Conservation (phyloP, 2,329 filamentous ascomycete genomes). For the Ophiosphaerella herpotricha region DNA sequence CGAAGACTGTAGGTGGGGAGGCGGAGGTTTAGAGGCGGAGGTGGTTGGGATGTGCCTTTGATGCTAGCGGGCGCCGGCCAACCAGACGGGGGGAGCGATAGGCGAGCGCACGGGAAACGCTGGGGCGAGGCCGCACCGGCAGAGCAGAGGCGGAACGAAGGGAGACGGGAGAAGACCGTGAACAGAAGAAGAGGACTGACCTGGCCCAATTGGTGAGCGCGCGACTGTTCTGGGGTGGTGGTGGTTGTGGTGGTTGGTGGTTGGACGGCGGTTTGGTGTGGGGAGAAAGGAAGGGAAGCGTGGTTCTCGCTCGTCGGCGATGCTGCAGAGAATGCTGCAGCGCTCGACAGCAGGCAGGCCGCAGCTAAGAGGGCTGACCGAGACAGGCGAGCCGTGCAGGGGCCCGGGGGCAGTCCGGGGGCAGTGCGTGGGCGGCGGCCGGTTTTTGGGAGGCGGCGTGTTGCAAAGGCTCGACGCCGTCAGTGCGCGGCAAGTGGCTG, state of each 20-base stretch:
- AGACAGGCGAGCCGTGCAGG: slow-evolving; percentile 45
- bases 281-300: slow-evolving; percentile 25
- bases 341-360: slow-evolving; percentile 45
- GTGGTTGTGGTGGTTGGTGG: too few relatives aligned
- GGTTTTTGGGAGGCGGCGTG: slow-evolving; percentile 33
- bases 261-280: slow-evolving; percentile 10
- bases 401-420: slow-evolving; percentile 35
- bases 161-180: slow-evolving; percentile 4
- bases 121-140: slow-evolving; percentile 9
- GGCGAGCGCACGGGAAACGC: slow-evolving; percentile 45
- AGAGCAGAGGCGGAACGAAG: background rate
- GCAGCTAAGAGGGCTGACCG: slow-evolving; percentile 48
- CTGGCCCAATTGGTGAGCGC: slow-evolving; percentile 35
- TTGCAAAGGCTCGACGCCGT: slow-evolving; percentile 25
- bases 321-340: slow-evolving; percentile 46
- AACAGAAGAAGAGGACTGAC: slow-evolving; percentile 1
- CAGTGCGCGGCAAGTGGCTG: slow-evolving; percentile 33
- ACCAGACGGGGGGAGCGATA: slow-evolving; percentile 41
- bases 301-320: slow-evolving; percentile 38
- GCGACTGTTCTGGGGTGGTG: slow-evolving; percentile 6
- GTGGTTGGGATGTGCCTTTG: slow-evolving; percentile 48
- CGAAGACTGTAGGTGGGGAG: slow-evolving; percentile 37
- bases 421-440: slow-evolving; percentile 33
- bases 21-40: slow-evolving; percentile 47
- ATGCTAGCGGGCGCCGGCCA: slow-evolving; percentile 45